Conservation (phyloP, 192 early-diverging fungal species). For the Endogone sp. region DNA sequence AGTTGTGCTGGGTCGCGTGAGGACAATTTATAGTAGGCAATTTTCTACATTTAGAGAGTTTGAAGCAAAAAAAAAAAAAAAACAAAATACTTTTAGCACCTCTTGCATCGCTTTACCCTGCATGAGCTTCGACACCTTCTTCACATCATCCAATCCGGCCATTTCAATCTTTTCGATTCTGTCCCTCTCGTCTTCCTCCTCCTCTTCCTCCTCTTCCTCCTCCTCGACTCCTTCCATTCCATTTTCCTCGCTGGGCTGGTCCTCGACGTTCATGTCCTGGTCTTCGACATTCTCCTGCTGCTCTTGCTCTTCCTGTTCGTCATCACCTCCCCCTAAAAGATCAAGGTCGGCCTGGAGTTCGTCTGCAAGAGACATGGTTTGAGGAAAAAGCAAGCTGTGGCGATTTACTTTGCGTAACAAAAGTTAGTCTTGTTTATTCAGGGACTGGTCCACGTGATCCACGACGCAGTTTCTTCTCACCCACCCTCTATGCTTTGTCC, state of each 20-base stretch:
- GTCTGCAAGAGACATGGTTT: conserved; percentile 54
- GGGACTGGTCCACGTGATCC: too few relatives aligned
- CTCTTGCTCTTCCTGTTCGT: conserved; percentile 20
- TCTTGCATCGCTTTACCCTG: conserved; percentile 53
- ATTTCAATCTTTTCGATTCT: conserved; percentile 35
- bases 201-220: conserved; percentile 35
- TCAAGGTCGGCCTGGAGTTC: conserved; percentile 88
- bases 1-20: conserved; percentile 25
- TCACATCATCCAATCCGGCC: conserved; percentile 44
- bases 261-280: conserved; percentile 35
- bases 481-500: too few relatives aligned
- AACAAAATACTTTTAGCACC: conserved; percentile 51
- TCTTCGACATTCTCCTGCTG: conserved; percentile 28
- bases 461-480: too few relatives aligned
- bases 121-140: conserved; percentile 62
- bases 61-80: not conserved
- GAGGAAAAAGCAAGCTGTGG: too few relatives aligned
- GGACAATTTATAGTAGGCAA: conserved; percentile 25
- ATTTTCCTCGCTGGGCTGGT: conserved; percentile 2
- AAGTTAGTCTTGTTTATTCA: too few relatives aligned
- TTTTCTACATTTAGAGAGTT: conserved; percentile 8
- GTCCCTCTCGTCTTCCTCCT: conserved; percentile 19
- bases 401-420: too few relatives aligned
- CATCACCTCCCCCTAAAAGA: conserved; percentile 40
- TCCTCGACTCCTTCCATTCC: conserved; percentile 48